A percentile compares a stretch with the other conserved stretches of the same genome.
Evolutionary conservation across 768 basidiomycete genomes (phyloP).

Genomic region (Pleurotus citrinopileatus): DNA sequence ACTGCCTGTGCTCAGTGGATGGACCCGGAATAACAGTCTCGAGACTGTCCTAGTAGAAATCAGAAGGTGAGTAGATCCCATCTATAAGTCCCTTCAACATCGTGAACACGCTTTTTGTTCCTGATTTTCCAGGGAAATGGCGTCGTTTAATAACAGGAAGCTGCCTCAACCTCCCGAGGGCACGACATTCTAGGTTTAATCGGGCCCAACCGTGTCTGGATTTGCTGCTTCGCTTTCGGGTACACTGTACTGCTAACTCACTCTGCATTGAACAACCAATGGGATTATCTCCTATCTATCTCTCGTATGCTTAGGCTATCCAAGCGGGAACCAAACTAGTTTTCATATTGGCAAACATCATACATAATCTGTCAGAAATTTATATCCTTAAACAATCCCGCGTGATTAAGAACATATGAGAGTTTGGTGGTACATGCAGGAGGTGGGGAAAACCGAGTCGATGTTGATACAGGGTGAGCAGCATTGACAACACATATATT

Average conservation of each 20-base stretch:
- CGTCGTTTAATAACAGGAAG: slow-evolving; percentile 85
- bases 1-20: slow-evolving; percentile 69
- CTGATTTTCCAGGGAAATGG: slow-evolving; percentile 78
- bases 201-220: slow-evolving; percentile 5
- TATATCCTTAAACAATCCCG: no score
- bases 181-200: slow-evolving; percentile 48
- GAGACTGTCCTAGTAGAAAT: slow-evolving; percentile 93
- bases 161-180: slow-evolving; percentile 94
- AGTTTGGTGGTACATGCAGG: no score
- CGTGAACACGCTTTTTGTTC: neutral
- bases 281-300: no score
- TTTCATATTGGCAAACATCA: no score
- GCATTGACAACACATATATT: no score
- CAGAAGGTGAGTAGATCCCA: slow-evolving; percentile 61
- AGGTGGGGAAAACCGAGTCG: no score
- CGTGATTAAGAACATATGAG: no score
- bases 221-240: neutral
- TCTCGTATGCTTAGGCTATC: no score
- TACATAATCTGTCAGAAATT: no score
- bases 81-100: neutral
- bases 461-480: no score
- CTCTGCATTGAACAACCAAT: neutral
- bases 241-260: neutral
- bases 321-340: no score
- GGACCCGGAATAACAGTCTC: slow-evolving; percentile 76